Evolutionary conservation across 2,329 filamentous ascomycete species (phyloP).

Genomic region (Xylariomycetidae sp.): DNA sequence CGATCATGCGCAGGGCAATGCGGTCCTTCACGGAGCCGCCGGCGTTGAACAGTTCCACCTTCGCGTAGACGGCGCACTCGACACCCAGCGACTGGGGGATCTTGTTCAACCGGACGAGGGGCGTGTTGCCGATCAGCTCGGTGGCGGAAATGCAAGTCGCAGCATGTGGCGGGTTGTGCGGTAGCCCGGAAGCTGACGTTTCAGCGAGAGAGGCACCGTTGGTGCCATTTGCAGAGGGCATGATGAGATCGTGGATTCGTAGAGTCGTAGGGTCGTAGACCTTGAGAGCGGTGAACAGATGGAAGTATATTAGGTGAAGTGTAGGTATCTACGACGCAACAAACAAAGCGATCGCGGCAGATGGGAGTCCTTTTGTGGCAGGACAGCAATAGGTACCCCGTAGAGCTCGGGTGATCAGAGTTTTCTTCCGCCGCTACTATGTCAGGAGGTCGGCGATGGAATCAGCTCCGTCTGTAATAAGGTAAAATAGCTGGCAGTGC

Average conservation of each 20-base stretch:
- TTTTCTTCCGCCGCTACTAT: too few species aligned
- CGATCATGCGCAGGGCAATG: slow-evolving; percentile 95
- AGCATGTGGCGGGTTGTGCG: slow-evolving; percentile 22
- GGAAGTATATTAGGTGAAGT: background rate
- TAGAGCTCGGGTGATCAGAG: too few species aligned
- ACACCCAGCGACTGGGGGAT: slow-evolving; percentile 88
- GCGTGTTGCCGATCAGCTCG: slow-evolving; percentile 90
- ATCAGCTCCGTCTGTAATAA: too few species aligned
- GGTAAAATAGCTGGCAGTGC: too few species aligned
- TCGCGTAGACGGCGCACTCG: slow-evolving; percentile 82
- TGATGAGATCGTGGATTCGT: slow-evolving; percentile 9
- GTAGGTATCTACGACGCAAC: too few species aligned
- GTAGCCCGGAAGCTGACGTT: slow-evolving; percentile 10
- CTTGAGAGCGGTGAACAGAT: background rate
- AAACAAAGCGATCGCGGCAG: too few species aligned
- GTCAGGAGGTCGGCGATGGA: too few species aligned
- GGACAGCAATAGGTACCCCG: too few species aligned
- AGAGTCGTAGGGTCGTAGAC: background rate
- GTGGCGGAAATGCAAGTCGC: slow-evolving; percentile 55
- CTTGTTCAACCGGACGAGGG: slow-evolving; percentile 89
- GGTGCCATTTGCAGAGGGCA: slow-evolving; percentile 13
- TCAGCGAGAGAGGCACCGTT: slow-evolving; percentile 11
- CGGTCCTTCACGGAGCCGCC: slow-evolving; percentile 92
- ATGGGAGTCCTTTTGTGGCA: too few species aligned
- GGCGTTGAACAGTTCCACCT: slow-evolving; percentile 89